phyloP scores from a whole-genome alignment of 371 early-diverging fungal species.

The Mortierella sp. region DNA sequence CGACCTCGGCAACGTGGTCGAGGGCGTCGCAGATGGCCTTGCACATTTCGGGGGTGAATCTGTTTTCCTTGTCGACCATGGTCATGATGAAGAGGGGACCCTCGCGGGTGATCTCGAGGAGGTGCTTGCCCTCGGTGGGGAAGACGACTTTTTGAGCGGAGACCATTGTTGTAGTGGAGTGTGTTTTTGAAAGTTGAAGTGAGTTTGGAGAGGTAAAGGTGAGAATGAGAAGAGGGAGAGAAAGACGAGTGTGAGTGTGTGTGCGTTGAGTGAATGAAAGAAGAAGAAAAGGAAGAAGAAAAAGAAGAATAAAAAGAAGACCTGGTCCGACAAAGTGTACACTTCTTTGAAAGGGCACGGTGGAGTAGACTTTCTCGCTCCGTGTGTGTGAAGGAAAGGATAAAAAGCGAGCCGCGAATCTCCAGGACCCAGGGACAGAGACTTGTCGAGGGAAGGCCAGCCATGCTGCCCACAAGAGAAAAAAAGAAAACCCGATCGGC shows the following conservation, averaged over 20 bases:
- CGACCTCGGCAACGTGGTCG: conserved; percentile 69
- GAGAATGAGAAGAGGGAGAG: neutral
- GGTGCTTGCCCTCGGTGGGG: conserved; percentile 46
- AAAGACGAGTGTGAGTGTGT: neutral
- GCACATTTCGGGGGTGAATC: conserved; percentile 70
- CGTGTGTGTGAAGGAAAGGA: no score
- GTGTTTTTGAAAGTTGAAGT: neutral
- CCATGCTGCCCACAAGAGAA: neutral
- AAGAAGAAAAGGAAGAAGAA: neutral
- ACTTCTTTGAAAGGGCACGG: neutral
- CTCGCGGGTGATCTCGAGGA: conserved; percentile 65
- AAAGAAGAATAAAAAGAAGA: neutral
- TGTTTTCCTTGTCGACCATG: conserved; percentile 75
- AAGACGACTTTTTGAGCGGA: conserved; percentile 14
- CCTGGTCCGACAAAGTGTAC: neutral
- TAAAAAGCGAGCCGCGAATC: neutral
- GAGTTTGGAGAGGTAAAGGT: neutral
- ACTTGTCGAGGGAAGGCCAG: no score
- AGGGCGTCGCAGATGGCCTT: conserved; percentile 69
- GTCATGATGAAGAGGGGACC: conserved; percentile 72
- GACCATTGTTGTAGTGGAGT: conserved; percentile 7
- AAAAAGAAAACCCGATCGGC: neutral
- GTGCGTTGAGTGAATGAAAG: neutral
- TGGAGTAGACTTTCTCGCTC: neutral
- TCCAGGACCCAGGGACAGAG: neutral